Base-by-base conservation (phyloP, 768 basidiomycete genomes). In the Auriscalpium vulgare region DNA sequence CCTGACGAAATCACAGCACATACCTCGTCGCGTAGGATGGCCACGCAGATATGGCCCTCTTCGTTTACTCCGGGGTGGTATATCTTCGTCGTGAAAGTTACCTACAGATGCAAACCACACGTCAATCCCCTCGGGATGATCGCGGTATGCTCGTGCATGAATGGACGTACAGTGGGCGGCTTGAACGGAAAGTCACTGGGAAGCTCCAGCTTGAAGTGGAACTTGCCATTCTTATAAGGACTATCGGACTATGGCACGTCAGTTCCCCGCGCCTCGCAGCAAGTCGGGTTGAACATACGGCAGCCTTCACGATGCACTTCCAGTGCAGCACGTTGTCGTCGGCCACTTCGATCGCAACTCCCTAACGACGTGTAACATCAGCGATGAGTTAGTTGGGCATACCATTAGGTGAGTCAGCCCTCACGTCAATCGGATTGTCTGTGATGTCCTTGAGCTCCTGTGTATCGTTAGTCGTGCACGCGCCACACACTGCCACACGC, bases 31-130 rank as follows among this genome's bases (percentile, higher is more conserved):
- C 87, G 81, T 51, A 93, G 77, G 48, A 93, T 78, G 37, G 90
- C 86, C 36, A 93, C 82, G 66, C 91, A 93, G 56, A 93, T 92
- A 21, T 80, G 76, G 37, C 91, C 91, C 66, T 93, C 89, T 55
- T 92, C 91, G 60, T 93, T 91, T 68, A 93, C 88, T 38, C 91
- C 91, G 29, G 91, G 91, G 69, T 93, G 91, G 67, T 93, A 93
- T 47, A 93, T 86, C 78, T 84, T 91, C 54, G 91, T 93, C 43
- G 75, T 82, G 69, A 93, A 92, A 38, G 80, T 82, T 44, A 93
- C 88, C 90, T 92, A 60, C 62, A 21, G 37, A 57, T 37, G 48
- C 51, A 47, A 56, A 40, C 21, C 23, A 5, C n/a, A 35, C 17
- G 10, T 47, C 13, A 37, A 34, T 11, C 34, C 40, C 36, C 8